Conservation (phyloP, 176 grass and related monocot species). For the Echinochloa phyllopogon region DNA sequence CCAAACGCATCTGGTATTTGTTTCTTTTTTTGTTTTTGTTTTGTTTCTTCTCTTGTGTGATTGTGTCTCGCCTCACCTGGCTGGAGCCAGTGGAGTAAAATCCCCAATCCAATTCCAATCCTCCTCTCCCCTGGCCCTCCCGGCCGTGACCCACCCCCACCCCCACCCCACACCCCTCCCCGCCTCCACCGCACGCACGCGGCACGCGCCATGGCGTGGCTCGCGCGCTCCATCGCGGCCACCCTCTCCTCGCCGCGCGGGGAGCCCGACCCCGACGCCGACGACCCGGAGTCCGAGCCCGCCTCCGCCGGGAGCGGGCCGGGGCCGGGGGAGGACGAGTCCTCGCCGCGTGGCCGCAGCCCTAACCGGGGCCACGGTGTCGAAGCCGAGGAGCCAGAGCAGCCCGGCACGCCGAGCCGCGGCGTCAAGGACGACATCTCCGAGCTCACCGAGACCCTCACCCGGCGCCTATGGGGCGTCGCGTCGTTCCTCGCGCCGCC, state of each 20-base stretch:
- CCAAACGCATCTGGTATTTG: too few species aligned
- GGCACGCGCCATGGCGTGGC: constrained; percentile 60
- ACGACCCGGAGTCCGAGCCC: constrained; percentile 11
- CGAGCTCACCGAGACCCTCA: constrained; percentile 76
- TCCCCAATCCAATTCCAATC: too few species aligned
- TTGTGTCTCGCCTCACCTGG: too few species aligned
- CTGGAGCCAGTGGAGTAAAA: too few species aligned
- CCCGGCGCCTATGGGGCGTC: constrained; percentile 73
- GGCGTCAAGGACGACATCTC: constrained; percentile 73
- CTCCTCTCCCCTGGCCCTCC: too few species aligned
- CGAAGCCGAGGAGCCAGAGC: constrained; percentile 50
- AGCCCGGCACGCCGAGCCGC: constrained; percentile 54
- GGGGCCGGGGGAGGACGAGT: neutral
- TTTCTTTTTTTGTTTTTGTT: too few species aligned
- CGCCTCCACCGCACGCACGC: neutral
- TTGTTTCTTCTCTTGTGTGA: too few species aligned
- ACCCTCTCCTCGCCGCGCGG: constrained; percentile 63
- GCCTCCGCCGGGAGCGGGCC: neutral
- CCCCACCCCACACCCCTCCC: neutral
- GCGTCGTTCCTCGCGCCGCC: constrained; percentile 72
- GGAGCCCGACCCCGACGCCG: constrained; percentile 40
- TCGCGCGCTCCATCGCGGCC: constrained; percentile 60
- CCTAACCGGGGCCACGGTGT: neutral
- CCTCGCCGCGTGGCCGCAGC: constrained; percentile 8
- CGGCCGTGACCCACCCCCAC: neutral